Percentiles rank a stretch among this genome's conserved stretches.
Conservation (phyloP, 148 eudicot genomes). For the Chenopodium quinoa region DNA sequence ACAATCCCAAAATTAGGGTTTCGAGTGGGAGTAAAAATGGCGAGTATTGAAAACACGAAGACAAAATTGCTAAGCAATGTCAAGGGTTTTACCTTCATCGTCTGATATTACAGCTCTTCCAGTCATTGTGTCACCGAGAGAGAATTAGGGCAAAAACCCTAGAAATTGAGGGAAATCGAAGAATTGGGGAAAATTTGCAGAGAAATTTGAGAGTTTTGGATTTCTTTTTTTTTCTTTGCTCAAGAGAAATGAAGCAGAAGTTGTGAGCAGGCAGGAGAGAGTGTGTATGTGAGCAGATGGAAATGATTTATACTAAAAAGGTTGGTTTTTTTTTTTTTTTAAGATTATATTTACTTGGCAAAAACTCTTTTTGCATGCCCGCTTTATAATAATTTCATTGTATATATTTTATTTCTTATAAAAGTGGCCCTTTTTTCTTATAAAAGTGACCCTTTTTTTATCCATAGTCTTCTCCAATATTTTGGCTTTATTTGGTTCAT, state of each 20-base stretch:
- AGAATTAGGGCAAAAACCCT: conserved; percentile 26
- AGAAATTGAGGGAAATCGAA: conserved; percentile 10
- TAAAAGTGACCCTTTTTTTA: too few species aligned
- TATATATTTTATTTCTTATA: too few species aligned
- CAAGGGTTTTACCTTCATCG: conserved; percentile 55
- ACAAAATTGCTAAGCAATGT: not conserved
- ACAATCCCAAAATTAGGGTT: conserved; percentile 21
- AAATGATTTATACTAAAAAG: not conserved
- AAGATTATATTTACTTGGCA: too few species aligned
- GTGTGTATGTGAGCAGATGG: not conserved
- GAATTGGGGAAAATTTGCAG: not conserved
- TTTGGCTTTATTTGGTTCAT: too few species aligned
- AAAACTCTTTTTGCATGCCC: too few species aligned
- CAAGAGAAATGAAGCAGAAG: not conserved
- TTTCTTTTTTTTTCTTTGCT: not conserved
- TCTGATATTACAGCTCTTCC: conserved; percentile 58
- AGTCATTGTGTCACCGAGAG: conserved; percentile 34
- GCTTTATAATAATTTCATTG: too few species aligned
- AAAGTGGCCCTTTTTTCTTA: too few species aligned
- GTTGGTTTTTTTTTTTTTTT: too few species aligned
- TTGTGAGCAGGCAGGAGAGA: conserved; percentile 3
- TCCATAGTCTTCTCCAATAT: too few species aligned
- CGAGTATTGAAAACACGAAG: not conserved
- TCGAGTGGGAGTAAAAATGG: not conserved
- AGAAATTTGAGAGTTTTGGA: not conserved